Evolutionary conservation across 148 eudicot genomes (phyloP).

Genomic region (Vaccinium darrowii): DNA sequence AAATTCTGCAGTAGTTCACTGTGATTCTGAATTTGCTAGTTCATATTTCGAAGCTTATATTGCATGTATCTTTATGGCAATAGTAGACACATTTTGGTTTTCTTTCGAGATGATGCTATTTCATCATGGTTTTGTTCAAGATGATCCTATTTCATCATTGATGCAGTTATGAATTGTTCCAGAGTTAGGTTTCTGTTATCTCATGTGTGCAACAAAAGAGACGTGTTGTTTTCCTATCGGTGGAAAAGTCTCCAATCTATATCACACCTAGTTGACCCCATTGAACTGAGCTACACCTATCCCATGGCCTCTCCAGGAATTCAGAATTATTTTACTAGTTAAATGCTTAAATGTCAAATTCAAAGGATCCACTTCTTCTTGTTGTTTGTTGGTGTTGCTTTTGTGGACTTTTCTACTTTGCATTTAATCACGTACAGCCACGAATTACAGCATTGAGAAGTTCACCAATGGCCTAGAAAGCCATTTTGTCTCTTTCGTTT

Average conservation of each 20-base stretch:
- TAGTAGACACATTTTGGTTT: neutral
- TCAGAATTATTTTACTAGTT: too few relatives aligned
- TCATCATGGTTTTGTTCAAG: neutral
- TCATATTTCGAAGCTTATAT: neutral
- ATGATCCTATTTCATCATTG: neutral
- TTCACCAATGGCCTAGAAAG: neutral
- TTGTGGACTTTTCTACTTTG: too few relatives aligned
- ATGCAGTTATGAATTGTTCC: neutral
- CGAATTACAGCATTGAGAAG: neutral
- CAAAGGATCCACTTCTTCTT: neutral
- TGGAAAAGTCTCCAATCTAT: neutral
- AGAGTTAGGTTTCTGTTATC: neutral
- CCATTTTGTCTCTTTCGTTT: neutral
- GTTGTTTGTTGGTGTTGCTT: too few relatives aligned
- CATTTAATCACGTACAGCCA: too few relatives aligned
- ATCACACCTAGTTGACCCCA: neutral
- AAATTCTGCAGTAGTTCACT: neutral
- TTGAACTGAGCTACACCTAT: neutral
- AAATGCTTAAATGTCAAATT: neutral
- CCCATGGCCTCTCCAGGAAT: neutral
- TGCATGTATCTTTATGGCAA: neutral
- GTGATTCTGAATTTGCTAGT: neutral
- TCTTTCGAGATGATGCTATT: neutral
- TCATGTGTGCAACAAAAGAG: neutral
- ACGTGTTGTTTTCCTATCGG: neutral